A percentile compares a stretch with the other conserved stretches of the same genome.
These are phyloP conservation scores for Aspergillus aculeatinus DNA, from an alignment of 2,329 filamentous ascomycete species.

Conservation along the genomic window DNA sequence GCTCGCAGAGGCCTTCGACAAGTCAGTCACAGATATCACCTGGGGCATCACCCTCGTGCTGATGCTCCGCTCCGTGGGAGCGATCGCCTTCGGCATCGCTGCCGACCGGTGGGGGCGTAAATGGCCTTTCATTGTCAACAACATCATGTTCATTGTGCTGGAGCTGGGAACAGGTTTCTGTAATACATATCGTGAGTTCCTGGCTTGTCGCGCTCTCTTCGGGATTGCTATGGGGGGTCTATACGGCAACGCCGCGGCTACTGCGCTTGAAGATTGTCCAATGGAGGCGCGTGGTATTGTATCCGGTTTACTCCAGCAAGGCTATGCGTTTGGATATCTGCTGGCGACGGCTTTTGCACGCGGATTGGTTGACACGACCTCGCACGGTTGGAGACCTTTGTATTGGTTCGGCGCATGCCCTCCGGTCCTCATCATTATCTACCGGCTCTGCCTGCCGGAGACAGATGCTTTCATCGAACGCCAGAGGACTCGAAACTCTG, in stretches of 20 bases:
- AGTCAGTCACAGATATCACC: conserved; percentile 58
- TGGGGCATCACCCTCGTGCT: conserved; percentile 59
- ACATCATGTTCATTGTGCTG: conserved; percentile 60
- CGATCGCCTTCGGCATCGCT: conserved; percentile 56
- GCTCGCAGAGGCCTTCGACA: conserved; percentile 55
- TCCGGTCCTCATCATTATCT: conserved; percentile 75
- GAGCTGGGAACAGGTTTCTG: conserved; percentile 62
- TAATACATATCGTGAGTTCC: conserved; percentile 57
- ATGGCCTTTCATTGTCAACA: conserved; percentile 62
- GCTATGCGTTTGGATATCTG: conserved; percentile 65
- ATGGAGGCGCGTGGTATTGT: conserved; percentile 58
- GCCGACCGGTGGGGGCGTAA: conserved; percentile 56
- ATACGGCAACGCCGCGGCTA: conserved; percentile 62
- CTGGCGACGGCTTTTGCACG: conserved; percentile 57
- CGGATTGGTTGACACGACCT: conserved; percentile 63
- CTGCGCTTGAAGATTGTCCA: conserved; percentile 63
- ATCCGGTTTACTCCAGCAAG: conserved; percentile 63
- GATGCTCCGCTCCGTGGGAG: conserved; percentile 62
- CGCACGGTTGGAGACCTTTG: conserved; percentile 77
- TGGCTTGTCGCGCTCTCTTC: conserved; percentile 60
- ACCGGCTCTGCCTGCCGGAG: conserved; percentile 75
- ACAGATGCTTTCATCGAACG: conserved; percentile 70
- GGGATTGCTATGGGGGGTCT: conserved; percentile 65
- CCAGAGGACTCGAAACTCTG: conserved; percentile 60
- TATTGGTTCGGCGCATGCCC: conserved; percentile 88